phyloP scores from a whole-genome alignment of 805 yeast species.

The Saccharomycopsis vini region DNA sequence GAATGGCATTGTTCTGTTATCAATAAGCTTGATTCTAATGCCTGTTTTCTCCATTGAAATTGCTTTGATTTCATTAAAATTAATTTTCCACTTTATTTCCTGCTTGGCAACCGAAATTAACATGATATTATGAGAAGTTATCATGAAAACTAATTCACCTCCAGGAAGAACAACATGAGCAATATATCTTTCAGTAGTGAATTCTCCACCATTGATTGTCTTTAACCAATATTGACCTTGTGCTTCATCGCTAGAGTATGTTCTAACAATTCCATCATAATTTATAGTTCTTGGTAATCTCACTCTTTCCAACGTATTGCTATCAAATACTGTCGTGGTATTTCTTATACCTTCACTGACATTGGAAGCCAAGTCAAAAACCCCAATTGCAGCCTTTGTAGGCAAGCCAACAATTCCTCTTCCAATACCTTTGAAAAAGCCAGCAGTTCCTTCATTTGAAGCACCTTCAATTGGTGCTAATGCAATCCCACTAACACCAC shows the following conservation, averaged over 20 bases:
- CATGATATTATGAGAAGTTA: slow-evolving; percentile 63
- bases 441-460: slow-evolving; percentile 76
- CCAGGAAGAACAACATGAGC: slow-evolving; percentile 84
- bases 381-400: slow-evolving; percentile 91
- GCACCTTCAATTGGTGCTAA: slow-evolving; percentile 89
- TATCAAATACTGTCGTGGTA: slow-evolving; percentile 85
- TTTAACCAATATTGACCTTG: slow-evolving; percentile 94
- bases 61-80: slow-evolving; percentile 54
- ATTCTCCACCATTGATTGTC: slow-evolving; percentile 72
- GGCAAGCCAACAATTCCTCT: slow-evolving; percentile 94
- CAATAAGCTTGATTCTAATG: slow-evolving; percentile 52
- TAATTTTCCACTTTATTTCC: slow-evolving; percentile 62
- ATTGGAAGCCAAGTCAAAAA: slow-evolving; percentile 86
- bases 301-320: slow-evolving; percentile 65
- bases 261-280: slow-evolving; percentile 62
- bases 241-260: slow-evolving; percentile 73
- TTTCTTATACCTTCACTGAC: slow-evolving; percentile 90
- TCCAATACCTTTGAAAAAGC: slow-evolving; percentile 90
- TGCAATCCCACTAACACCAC: slow-evolving; percentile 88
- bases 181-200: slow-evolving; percentile 61
- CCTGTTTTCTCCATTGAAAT: slow-evolving; percentile 77
- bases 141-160: slow-evolving; percentile 64
- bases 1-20: slow-evolving; percentile 54
- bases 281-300: slow-evolving; percentile 75
- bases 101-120: slow-evolving; percentile 55